Evolutionary conservation across 306 rosid species (phyloP), one percentile per base, ranked within the genome.

Genomic region (Acmispon strigosus): DNA sequence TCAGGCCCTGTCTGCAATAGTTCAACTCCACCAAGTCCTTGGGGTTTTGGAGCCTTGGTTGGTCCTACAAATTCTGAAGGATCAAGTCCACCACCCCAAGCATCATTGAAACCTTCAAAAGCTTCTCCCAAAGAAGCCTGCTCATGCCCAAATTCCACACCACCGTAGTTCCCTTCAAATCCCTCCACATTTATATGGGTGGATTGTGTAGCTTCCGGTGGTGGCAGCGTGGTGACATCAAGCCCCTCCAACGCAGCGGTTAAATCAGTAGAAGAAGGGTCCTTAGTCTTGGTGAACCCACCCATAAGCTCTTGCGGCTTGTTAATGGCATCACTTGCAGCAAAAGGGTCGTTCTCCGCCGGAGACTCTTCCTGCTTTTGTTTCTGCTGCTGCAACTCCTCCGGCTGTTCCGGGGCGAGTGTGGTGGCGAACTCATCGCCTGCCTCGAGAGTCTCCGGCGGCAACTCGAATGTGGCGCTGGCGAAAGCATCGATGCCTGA

Each of bases 1-100:
- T 78, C 79, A 11, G 80, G 85, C 15, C 96, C 95, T 0, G 97
- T 86, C 81, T 93, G 98, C 72, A 94, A 86, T 74, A 91, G 76
- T 48, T 94, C 99, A 74, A 94, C 91, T 65, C 97, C 96, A 73
- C 99, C 96, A 47, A 94, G 99, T 18, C 99, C 97, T 79, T 86
- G 83, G 2, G 80, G 55, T 61, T 87, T 90, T 1, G 66, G 66
- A 70, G 80, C 82, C 73, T 87, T 89, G 45, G 82, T 81, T 0
- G 96, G 32, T 10, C 83, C 97, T 20, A 94, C 87, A 62, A 94
- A 94, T 70, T 94, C 96, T 0, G 96, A 94, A 11, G 90, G 84
- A 80, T 94, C 99, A 79, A 91, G 85, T 37, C 99, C 99, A 62
- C 99, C 99, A 53, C 97, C 99, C 92, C 94, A 94, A 66, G 99